Base-by-base conservation (phyloP, 2,329 filamentous ascomycete genomes). In the Ambrosiella beaveri region DNA sequence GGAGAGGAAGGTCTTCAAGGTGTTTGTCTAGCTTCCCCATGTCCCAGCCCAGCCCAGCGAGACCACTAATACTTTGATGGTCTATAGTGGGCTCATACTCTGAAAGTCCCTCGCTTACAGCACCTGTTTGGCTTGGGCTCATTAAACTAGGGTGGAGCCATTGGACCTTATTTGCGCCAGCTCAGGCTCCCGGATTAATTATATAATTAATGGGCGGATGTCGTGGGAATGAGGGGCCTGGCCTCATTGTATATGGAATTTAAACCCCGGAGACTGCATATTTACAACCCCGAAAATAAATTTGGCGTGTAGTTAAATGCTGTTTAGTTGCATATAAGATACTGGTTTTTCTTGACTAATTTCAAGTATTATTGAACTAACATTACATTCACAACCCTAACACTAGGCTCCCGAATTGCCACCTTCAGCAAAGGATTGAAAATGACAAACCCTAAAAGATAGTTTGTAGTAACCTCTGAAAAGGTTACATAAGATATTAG, bases 131-230 rank as follows among this genome's bases (percentile, higher is more conserved):
- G 17, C 38, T 54, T 17, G 36, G 38, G 36, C 17, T 54, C 38
- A 54, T 41, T 54, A 41, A 54, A 54, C 52, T 41, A 13, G 52
- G 15, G 37, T 54, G 37, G 52, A 41, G 52, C 52, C 15, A n/a
- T 15, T 15, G 11, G 13, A 6, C 17, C 17, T 4, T 27, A 51
- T 27, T 51, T 15, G 6, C 44, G 27, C 47, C 17, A 51, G 47
- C 9, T 11, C 47, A 51, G 47, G 12, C 45, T 9, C 45, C 17
- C 15, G 12, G 17, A 47, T 47, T 47, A 51, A 51, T 27, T 27
- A 27, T 27, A 27, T 27, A 27, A 27, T 51, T 51, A 51, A 35
- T 51, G 27, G 17, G 13, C 19, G 27, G 47, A 51, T 51, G 47
- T 36, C 15, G 11, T 51, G 47, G 47, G 47, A 51, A 36, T 51